phyloP scores from a whole-genome alignment of 2,329 filamentous ascomycete genomes.

The Epicoccum nigrum region DNA sequence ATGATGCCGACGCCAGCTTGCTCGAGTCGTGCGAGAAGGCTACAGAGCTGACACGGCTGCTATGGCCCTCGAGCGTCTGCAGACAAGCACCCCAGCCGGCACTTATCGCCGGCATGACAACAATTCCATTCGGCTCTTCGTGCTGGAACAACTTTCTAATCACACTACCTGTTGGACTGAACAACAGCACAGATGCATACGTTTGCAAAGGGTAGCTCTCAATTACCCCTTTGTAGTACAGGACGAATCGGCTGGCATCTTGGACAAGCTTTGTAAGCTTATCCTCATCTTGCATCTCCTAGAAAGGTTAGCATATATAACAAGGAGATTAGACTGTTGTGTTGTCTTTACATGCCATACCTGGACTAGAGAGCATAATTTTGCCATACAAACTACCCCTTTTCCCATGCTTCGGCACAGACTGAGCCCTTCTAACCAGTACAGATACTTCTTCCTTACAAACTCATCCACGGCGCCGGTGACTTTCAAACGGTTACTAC shows the following conservation, averaged over 20 bases:
- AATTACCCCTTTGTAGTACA: slow-evolving; percentile 28
- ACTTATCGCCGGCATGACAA: too few relatives aligned
- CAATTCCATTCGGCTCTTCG: too few relatives aligned
- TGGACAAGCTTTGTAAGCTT: neutral
- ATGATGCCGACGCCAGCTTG: too few relatives aligned
- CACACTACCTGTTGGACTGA: slow-evolving; percentile 25
- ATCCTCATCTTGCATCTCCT: neutral
- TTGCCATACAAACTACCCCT: neutral
- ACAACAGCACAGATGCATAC: slow-evolving; percentile 33
- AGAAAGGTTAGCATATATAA: neutral
- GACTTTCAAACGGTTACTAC: neutral
- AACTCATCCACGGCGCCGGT: neutral
- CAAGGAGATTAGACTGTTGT: neutral
- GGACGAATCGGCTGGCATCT: slow-evolving; percentile 12
- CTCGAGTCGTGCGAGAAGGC: too few relatives aligned
- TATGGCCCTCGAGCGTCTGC: too few relatives aligned
- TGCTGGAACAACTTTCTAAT: slow-evolving; percentile 21
- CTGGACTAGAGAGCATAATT: neutral
- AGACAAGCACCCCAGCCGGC: too few relatives aligned
- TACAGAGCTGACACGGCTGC: too few relatives aligned
- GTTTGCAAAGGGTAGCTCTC: slow-evolving; percentile 29
- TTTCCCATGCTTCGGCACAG: neutral
- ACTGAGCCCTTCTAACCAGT: slow-evolving; percentile 1
- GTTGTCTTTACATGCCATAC: neutral
- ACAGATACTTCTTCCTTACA: neutral